Conservation (phyloP, 108 stramenopile species). For the Schizochytrium sp. region DNA sequence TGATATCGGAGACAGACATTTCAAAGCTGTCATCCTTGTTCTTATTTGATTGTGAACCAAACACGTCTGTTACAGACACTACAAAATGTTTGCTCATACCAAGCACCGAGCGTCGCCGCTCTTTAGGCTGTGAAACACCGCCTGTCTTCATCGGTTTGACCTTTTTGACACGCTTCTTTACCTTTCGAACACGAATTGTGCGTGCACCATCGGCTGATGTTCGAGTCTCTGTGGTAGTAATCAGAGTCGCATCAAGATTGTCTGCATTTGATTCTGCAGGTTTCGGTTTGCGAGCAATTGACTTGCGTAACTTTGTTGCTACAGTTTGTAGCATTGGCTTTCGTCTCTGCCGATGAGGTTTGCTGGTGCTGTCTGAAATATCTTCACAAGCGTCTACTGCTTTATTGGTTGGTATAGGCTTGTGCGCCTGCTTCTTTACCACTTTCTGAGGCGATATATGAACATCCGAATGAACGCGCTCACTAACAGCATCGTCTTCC, state of each 20-base stretch:
- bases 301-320: background rate
- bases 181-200: background rate
- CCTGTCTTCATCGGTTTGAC: conserved; percentile 6
- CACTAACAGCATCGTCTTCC: background rate
- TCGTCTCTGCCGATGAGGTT: background rate
- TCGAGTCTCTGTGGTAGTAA: background rate
- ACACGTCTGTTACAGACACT: background rate
- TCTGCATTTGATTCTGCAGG: background rate
- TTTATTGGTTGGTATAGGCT: background rate
- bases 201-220: conserved; percentile 15
- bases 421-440: too few species aligned
- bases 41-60: background rate
- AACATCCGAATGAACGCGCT: background rate
- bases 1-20: background rate
- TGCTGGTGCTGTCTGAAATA: background rate
- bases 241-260: background rate
- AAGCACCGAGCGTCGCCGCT: background rate
- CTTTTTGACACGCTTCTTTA: conserved; percentile 18
- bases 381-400: background rate
- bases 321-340: conserved; percentile 61
- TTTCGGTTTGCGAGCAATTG: background rate
- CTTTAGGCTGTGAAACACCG: background rate
- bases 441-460: too few species aligned
- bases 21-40: background rate
- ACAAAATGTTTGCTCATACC: conserved; percentile 14